Percentiles rank a stretch among this genome's conserved stretches.
phyloP scores from a whole-genome alignment of 1,284 basidiomycete genomes.

The Coniferiporia weirii region DNA sequence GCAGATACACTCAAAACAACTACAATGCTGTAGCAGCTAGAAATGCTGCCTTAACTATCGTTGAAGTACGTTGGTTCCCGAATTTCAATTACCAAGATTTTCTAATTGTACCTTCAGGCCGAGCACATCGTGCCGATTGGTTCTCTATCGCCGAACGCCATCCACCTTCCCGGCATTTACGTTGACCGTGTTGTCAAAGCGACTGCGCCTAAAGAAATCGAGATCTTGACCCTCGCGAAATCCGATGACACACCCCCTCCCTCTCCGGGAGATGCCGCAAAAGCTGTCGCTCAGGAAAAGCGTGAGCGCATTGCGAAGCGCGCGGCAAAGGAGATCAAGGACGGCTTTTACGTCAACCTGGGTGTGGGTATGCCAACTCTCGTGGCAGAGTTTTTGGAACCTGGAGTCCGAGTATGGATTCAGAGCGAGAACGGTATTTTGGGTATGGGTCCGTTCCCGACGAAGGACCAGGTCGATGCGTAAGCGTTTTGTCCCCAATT shows the following conservation, averaged over 20 bases:
- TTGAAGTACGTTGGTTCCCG: slow-evolving; percentile 54
- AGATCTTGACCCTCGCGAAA: slow-evolving; percentile 66
- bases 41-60: slow-evolving; percentile 87
- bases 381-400: slow-evolving; percentile 77
- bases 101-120: slow-evolving; percentile 44
- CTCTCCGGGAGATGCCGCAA: slow-evolving; percentile 40
- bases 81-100: not conserved
- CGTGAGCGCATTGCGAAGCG: slow-evolving; percentile 80
- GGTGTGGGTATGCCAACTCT: slow-evolving; percentile 91
- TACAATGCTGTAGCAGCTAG: slow-evolving; percentile 85
- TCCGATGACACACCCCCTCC: slow-evolving; percentile 23
- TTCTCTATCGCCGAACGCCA: slow-evolving; percentile 75
- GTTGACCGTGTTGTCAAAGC: slow-evolving; percentile 83
- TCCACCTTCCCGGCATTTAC: slow-evolving; percentile 85
- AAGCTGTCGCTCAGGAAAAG: slow-evolving; percentile 41
- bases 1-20: slow-evolving; percentile 83
- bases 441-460: slow-evolving; percentile 94
- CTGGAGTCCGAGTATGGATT: slow-evolving; percentile 83
- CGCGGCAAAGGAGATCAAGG: slow-evolving; percentile 85
- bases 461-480: slow-evolving; percentile 83
- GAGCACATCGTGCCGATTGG: slow-evolving; percentile 91
- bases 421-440: slow-evolving; percentile 95
- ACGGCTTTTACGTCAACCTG: slow-evolving; percentile 78
- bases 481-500: slow-evolving; percentile 36
- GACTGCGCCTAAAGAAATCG: slow-evolving; percentile 75